phyloP scores from a whole-genome alignment of 1,139 yeast species.

The Debaryomycetaceae sp. region DNA sequence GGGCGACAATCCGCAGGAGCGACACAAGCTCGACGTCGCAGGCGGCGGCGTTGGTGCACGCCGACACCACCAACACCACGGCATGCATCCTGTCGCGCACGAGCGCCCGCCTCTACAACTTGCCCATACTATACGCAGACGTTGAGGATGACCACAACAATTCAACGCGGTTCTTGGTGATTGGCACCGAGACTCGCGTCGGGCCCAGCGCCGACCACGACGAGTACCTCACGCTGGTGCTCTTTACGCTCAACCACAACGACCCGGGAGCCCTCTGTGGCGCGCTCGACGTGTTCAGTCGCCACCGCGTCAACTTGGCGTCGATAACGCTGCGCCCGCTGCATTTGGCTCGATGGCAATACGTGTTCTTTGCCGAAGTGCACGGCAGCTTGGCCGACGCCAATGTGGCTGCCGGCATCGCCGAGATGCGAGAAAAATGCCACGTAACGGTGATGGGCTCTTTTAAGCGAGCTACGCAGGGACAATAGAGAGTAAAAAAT shows the following conservation, averaged over 20 bases:
- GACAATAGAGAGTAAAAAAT: slow-evolving; percentile 1
- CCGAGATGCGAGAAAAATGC: slow-evolving; percentile 20
- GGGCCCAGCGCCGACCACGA: slow-evolving; percentile 8
- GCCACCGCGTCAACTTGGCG: slow-evolving; percentile 58
- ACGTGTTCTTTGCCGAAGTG: slow-evolving; percentile 73
- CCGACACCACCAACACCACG: slow-evolving; percentile 31
- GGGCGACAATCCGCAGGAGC: slow-evolving; percentile 37
- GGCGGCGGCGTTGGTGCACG: slow-evolving; percentile 66
- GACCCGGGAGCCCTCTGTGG: slow-evolving; percentile 74
- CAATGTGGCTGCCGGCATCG: slow-evolving; percentile 17
- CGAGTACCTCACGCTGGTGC: slow-evolving; percentile 44
- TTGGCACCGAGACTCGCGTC: slow-evolving; percentile 37
- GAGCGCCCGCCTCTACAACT: slow-evolving; percentile 61
- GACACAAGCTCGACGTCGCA: slow-evolving; percentile 79
- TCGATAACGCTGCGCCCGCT: slow-evolving; percentile 76
- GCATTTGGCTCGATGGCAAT: slow-evolving; percentile 67
- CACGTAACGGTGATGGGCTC: slow-evolving; percentile 36
- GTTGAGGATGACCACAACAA: slow-evolving; percentile 72
- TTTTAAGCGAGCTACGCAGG: slow-evolving; percentile 20
- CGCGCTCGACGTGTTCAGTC: slow-evolving; percentile 57
- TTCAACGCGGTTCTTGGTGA: slow-evolving; percentile 78
- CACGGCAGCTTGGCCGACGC: slow-evolving; percentile 28
- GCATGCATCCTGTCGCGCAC: slow-evolving; percentile 49
- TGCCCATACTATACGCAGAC: slow-evolving; percentile 51
- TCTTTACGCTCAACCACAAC: slow-evolving; percentile 64